Evolutionary conservation across 306 rosid species (phyloP), one percentile per base, ranked within the genome.

Genomic region (Rosa chinensis): DNA sequence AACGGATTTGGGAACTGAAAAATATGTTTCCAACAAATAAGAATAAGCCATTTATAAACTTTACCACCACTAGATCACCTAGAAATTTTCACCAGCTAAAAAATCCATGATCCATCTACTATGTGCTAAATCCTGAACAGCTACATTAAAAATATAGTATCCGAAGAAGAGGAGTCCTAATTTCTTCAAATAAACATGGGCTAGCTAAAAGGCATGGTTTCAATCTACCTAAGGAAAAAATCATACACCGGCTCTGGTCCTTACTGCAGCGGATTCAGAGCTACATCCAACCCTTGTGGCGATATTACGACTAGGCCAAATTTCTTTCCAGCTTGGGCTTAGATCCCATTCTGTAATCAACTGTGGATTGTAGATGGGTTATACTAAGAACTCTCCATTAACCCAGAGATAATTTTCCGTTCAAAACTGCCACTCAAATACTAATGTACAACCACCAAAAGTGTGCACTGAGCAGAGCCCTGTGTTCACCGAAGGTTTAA

Each of bases 401-500:
- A 58, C 71, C 53, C 72, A 32, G 64, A 73, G 40, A 47, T 28
- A 10, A 49, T 58, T 64, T 14, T 56, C 43, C 20, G 45, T 50
- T 71, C 76, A 76, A 75, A 16, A 40, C 79, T 78, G 73, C 72
- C 61, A 23, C 70, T 74, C 56, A 64, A 40, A 4, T 21, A 55
- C 16, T 39, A 61, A 69, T 13, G 62, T 18, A 53, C 10, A 42
- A 42, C 67, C 77, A 64, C 84, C 50, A 68, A 70, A 69, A 77
- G 71, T 42, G 82, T 56, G 84, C 37, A 72, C 72, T 76, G 79
- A 62, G 67, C 56, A 6, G 70, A 39, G 84, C 23, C 21, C 35
- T 52, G 50, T 64, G 73, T 73, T 44, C 40, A 44, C 47, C 59
- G 66, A 49, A 73, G 66, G 73, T 76, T 84, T 84, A 91, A 79